Evolutionary conservation across 495 filamentous ascomycete species (phyloP), one percentile per base, ranked within the genome.

Genomic region (Schizothecium vesticola): DNA sequence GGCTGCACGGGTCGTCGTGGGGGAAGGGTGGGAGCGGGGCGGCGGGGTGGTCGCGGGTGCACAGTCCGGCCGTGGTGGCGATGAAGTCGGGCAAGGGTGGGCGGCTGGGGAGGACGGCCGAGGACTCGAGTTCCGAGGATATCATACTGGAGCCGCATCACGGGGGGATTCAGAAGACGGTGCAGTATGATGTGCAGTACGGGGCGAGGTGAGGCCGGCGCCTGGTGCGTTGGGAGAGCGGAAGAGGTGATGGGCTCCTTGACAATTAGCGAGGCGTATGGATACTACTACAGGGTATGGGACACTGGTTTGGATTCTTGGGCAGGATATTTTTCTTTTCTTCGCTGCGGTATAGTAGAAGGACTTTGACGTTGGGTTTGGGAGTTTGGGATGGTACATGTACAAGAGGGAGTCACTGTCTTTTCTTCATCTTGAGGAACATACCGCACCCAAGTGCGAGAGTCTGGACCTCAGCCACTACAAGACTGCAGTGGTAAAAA

Each of bases 121-220:
- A 26, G 31, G 43, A 68, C 33, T 61, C 65, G 21, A 66, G 62
- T 24, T 67, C 65, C 6, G 59, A 67, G 56, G 65, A 67, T 56
- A 33, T 68, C 12, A 66, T 68, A 1, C 59, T 66, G 3, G 68
- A 19, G 43, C 43, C 43, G 43, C 21, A 29, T 3, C 59, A 63
- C 9, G 64, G 64, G 24, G 59, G 60, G 10, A 68, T 68, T 58
- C 62, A 65, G 29, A 65, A 68, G 66, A 68, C 69, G 61, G 63
- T 71, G 13, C 43, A 51, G 28, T 69, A 68, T 28, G 66, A 66
- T 16, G 66, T 68, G 13, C 66, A 71, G 59, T 71, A 65, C 55
- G 69, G 65, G 25, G 19, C 63, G 16, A 58, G 55, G 43, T 65
- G 13, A 58, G 19, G 26, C 11, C 1, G 24, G 22, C 16, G 63